Evolutionary conservation across 116 monocot species (phyloP), one percentile per base, ranked within the genome.

Genomic region (Posidonia oceanica): DNA sequence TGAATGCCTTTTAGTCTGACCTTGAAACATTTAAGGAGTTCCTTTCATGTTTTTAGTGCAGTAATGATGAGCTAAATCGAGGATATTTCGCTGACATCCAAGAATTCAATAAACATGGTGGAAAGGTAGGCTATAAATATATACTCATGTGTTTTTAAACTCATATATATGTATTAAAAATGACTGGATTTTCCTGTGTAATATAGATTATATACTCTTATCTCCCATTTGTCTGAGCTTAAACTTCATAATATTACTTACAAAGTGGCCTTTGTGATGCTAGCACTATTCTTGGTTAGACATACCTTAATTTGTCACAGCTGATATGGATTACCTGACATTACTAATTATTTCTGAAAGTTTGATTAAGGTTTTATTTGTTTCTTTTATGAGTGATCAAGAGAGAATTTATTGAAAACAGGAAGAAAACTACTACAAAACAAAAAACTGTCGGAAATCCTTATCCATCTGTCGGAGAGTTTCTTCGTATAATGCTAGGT

Each of bases 31-130:
- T 61, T 62, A 52, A 52, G 53, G 57, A 71, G 14, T 59, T 66
- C 22, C 39, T 74, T 64, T 40, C 2, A 74, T 20, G 79, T 61
- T 51, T 75, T 63, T 81, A 78, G 70, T 86, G 71, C 91, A 95
- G 95, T 80, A 69, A 76, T 73, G 91, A 91, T 77, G 95, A 95
- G 77, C 64, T 95, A 60, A 95, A 81, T 61, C 79, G 95, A 80
- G 88, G 91, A 44, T 91, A 95, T 76, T 95, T 95, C 77, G 88
- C 86, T 38, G 95, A 95, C 80, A 86, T 95, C 52, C 22, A 84
- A 6, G 91, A 95, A 61, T 81, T 95, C 55, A 81, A 79, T 51
- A 81, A 84, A 64, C 72, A 91, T 83, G 83, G 78, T 78, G 95
- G 95, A 52, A 95, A 95, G 91, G 95, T 95, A 54, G 65, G 83